Conservation (phyloP, 129 eudicot genomes). For the Arctium lappa region DNA sequence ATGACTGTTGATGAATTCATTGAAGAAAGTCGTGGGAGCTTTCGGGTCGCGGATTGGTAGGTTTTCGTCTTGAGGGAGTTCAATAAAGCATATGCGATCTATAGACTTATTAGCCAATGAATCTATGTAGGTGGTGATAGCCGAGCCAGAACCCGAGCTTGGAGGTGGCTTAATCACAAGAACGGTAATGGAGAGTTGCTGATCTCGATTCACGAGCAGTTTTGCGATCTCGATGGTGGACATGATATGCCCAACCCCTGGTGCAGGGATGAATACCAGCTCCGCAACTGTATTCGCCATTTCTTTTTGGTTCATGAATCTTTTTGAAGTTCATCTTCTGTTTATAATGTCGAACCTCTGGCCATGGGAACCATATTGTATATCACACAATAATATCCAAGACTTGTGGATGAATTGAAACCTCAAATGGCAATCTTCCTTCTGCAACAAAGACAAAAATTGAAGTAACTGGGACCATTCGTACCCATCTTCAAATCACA, state of each 20-base stretch:
- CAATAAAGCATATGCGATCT: not conserved
- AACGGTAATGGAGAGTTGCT: constrained; percentile 19
- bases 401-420: not conserved
- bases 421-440: not conserved
- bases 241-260: constrained; percentile 25
- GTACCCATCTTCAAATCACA: not conserved
- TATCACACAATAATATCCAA: not conserved
- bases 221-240: constrained; percentile 25
- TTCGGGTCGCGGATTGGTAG: not conserved
- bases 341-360: not conserved
- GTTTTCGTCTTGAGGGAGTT: constrained; percentile 16
- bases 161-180: constrained; percentile 5
- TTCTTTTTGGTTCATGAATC: not conserved
- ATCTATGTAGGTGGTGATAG: not conserved
- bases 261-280: constrained; percentile 29
- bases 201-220: constrained; percentile 18
- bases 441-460: not conserved
- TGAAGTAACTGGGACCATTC: not conserved
- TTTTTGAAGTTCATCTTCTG: not conserved
- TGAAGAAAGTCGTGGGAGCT: not conserved
- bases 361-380: not conserved
- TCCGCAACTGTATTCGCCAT: constrained; percentile 8
- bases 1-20: constrained; percentile 10
- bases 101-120: not conserved
- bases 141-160: not conserved